Conservation (phyloP, 1,284 basidiomycete species). For the Fomes fomentarius region DNA sequence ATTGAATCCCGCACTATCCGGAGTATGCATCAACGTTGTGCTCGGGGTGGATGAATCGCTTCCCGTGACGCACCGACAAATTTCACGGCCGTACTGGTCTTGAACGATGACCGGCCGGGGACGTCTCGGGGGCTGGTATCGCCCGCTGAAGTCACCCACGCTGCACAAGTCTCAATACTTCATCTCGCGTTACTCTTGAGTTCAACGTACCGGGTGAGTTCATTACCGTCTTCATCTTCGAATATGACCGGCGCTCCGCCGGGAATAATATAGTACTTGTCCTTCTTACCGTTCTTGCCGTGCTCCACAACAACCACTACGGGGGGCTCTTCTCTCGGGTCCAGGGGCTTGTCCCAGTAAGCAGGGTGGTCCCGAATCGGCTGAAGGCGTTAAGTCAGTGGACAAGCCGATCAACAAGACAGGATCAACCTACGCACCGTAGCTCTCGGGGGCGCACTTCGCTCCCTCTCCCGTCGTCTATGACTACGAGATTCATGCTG, state of each 20-base stretch:
- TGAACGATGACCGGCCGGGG: conserved; percentile 35
- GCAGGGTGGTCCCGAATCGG: conserved; percentile 19
- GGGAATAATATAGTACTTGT: conserved; percentile 66
- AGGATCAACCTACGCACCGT: background rate
- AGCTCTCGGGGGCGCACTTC: conserved; percentile 17
- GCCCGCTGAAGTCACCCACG: conserved; percentile 34
- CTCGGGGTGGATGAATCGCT: background rate
- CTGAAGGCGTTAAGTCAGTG: background rate
- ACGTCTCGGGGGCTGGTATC: conserved; percentile 28
- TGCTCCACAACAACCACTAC: conserved; percentile 34
- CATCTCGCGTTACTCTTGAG: background rate
- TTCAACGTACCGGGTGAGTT: conserved; percentile 58
- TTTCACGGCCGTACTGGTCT: conserved; percentile 34
- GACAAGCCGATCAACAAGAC: background rate
- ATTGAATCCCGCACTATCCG: conserved; percentile 30
- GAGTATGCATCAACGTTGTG: background rate
- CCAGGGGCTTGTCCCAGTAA: conserved; percentile 23
- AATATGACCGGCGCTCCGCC: conserved; percentile 69
- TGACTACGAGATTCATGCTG: conserved; percentile 4
- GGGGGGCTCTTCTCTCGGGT: conserved; percentile 31
- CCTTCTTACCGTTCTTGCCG: conserved; percentile 34
- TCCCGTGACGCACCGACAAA: conserved; percentile 29
- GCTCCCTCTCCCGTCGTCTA: conserved; percentile 17
- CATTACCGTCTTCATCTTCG: conserved; percentile 66
- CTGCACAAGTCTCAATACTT: conserved; percentile 3